A percentile compares a stretch with the other conserved stretches of the same genome.
Evolutionary conservation across 2,329 filamentous ascomycete species (phyloP).

Genomic region (Sporothrix phasma): DNA sequence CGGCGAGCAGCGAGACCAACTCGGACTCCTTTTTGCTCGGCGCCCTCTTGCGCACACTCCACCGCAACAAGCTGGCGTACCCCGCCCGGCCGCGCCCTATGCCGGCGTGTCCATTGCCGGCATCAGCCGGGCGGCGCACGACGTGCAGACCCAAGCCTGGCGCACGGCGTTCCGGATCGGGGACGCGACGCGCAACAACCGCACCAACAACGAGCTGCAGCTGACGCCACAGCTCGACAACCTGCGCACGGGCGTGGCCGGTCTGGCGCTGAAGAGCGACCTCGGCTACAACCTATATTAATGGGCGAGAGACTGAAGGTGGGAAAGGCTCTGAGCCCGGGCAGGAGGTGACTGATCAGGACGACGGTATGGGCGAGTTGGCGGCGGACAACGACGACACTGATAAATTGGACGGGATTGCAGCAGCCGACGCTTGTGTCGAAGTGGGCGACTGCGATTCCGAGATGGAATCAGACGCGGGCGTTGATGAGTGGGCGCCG

Average conservation of each 20-base stretch:
- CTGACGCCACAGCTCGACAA: conserved; percentile 18
- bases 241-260: conserved; percentile 20
- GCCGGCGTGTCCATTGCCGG: conserved; percentile 21
- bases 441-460: background rate
- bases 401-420: background rate
- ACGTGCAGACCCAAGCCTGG: conserved; percentile 21
- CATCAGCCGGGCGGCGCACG: conserved; percentile 20
- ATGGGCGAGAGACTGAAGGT: conserved; percentile 3
- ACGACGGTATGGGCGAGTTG: background rate
- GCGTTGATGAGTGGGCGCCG: background rate
- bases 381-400: background rate
- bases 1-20: conserved; percentile 16
- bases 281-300: conserved; percentile 24
- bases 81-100: conserved; percentile 22
- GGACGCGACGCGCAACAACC: conserved; percentile 10
- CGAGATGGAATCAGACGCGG: background rate
- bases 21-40: conserved; percentile 25
- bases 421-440: background rate
- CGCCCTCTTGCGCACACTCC: conserved; percentile 24
- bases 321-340: conserved; percentile 1
- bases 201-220: conserved; percentile 14
- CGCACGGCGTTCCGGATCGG: conserved; percentile 13
- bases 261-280: conserved; percentile 24
- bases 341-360: background rate
- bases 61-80: conserved; percentile 21